Base-by-base conservation (phyloP, 352 stramenopile genomes). In the Globisporangium sylvaticum region DNA sequence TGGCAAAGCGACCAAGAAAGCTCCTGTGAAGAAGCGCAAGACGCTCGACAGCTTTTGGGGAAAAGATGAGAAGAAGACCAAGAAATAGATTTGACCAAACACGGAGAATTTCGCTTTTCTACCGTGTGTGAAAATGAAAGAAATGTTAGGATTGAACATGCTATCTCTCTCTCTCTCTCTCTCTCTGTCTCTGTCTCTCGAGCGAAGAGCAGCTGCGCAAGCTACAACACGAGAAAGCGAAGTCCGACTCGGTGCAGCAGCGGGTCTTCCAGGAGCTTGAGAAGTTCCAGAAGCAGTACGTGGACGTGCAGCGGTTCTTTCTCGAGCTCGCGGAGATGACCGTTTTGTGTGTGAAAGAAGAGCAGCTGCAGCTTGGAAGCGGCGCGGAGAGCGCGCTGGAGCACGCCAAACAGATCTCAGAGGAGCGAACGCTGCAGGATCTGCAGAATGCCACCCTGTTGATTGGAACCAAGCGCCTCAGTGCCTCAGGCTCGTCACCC, bases 191-290 rank as follows among this genome's bases (percentile, higher is more conserved):
- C n/a, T n/a, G n/a, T n/a, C n/a, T n/a, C n/a, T 65, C 77, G 29
- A 78, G 80, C 25, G 72, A 89, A 27, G 69, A 78, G 46, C 78
- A 77, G 24, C 64, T 89, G 6, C 76, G 73, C 1, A 71, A 73
- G 1, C 74, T 91, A 20, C 66, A 87, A 31, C 64, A 69, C 32
- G 79, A 87, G 32, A 75, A 87, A 67, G 75, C 73, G 18, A 71
- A 79, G 58, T 67, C 65, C 27, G 78, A 87, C 44, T 85, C 74
- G 18, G 76, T 89, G 22, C 79, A 89, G 58, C 69, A 74, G 50
- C 72, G 74, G 14, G 71, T 87, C 1, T 88, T 88, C 56, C 64
- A 70, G 2, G 79, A 91, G 57, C 70, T 91, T 3, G 78, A 87
- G 31, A 61, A 59, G 27, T 87, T 79, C 71, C 81, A 84, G 24